These are phyloP conservation scores for Colletotrichum sp. DNA, from an alignment of 2,329 filamentous ascomycete genomes.

Conservation along the genomic window DNA sequence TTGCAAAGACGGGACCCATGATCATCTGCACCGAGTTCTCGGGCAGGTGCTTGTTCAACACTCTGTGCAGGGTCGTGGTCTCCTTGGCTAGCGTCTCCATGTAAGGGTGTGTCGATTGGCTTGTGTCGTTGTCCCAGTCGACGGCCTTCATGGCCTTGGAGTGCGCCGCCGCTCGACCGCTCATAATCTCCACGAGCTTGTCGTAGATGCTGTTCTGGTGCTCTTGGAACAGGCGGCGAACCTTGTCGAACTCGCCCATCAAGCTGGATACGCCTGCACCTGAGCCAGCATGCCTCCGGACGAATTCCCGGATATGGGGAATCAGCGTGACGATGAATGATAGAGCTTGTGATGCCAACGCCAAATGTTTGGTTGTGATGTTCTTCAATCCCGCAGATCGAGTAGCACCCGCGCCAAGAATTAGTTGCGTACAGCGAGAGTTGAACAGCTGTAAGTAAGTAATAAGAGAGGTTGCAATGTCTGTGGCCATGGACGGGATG, in stretches of 20 bases:
- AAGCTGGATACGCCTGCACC: conserved; percentile 59
- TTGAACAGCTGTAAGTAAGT: conserved; percentile 94
- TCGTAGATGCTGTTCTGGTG: conserved; percentile 91
- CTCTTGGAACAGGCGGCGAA: conserved; percentile 82
- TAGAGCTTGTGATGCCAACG: conserved; percentile 86
- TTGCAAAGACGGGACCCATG: conserved; percentile 83
- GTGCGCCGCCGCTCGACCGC: conserved; percentile 73
- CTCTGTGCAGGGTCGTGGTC: conserved; percentile 82
- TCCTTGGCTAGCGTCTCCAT: conserved; percentile 90
- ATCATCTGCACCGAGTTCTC: conserved; percentile 80
- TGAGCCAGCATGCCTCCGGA: conserved; percentile 73
- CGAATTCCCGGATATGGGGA: conserved; percentile 89
- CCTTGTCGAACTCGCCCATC: conserved; percentile 88
- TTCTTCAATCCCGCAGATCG: conserved; percentile 89
- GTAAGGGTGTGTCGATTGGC: conserved; percentile 63
- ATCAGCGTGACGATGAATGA: conserved; percentile 87
- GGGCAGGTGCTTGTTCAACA: conserved; percentile 80
- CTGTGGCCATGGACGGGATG: conserved; percentile 87
- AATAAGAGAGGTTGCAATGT: conserved; percentile 79
- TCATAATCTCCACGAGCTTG: conserved; percentile 94
- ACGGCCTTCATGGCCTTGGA: conserved; percentile 77
- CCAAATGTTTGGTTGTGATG: conserved; percentile 94
- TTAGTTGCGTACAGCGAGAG: conserved; percentile 93
- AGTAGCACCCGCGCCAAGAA: conserved; percentile 92
- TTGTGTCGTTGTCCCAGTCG: conserved; percentile 69